Evolutionary conservation across 306 rosid genomes (phyloP).

Genomic region (Pyrus bretschneideri): DNA sequence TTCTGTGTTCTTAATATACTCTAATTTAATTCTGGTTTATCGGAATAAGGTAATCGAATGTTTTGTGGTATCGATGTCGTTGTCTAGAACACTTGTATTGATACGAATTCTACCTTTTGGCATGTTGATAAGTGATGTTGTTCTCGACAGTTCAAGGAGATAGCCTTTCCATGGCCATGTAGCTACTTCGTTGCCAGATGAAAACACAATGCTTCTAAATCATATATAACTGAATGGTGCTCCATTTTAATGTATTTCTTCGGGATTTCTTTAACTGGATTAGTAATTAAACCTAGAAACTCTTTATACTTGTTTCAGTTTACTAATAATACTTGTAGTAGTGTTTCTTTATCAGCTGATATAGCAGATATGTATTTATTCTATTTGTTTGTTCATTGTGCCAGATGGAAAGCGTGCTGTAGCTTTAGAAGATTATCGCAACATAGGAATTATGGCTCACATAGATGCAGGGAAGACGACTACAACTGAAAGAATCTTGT

Average conservation of each 20-base stretch:
- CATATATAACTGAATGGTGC: not conserved
- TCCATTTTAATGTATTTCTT: not conserved
- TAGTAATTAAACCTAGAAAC: not conserved
- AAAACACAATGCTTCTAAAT: not conserved
- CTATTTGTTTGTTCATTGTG: conserved; percentile 7
- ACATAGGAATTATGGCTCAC: conserved; percentile 98
- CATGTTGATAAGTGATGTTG: not conserved
- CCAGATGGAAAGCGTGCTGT: conserved; percentile 53
- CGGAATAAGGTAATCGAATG: not conserved
- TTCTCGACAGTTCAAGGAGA: not conserved
- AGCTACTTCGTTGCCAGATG: not conserved
- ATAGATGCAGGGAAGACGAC: conserved; percentile 97
- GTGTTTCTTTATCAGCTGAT: conserved; percentile 8
- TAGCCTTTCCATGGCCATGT: not conserved
- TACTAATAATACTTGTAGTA: not conserved
- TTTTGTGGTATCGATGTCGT: not conserved
- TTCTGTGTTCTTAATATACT: not conserved
- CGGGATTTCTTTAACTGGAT: not conserved
- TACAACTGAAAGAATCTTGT: conserved; percentile 80
- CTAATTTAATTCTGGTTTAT: not conserved
- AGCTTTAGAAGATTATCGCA: conserved; percentile 78
- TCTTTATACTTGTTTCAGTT: not conserved
- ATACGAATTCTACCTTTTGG: not conserved
- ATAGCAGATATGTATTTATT: conserved; percentile 1
- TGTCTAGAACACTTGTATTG: not conserved